A percentile compares a stretch with the other conserved stretches of the same genome.
These are phyloP conservation scores for Metschnikowia kofuensis DNA, from an alignment of 805 yeast species.

Conservation along the genomic window DNA sequence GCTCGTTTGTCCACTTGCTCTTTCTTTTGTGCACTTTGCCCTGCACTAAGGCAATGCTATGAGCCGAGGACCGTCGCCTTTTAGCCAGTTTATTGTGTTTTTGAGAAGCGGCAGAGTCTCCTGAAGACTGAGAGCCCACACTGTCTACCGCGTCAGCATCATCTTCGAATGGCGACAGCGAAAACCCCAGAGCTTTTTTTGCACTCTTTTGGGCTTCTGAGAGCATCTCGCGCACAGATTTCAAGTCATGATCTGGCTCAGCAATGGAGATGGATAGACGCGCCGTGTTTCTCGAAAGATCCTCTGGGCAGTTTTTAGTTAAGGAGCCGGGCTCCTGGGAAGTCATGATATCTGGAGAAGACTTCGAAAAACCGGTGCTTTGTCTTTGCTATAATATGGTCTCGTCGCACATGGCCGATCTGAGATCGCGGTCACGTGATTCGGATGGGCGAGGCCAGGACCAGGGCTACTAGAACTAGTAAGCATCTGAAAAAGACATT, in stretches of 20 bases:
- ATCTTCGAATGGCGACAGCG: conserved; percentile 23
- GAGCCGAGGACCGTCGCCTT: conserved; percentile 41
- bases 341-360: neutral
- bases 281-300: conserved; percentile 23
- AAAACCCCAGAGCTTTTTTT: conserved; percentile 12
- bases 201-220: conserved; percentile 7
- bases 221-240: conserved; percentile 9
- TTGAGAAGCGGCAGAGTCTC: conserved; percentile 1
- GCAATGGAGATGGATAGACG: conserved; percentile 26
- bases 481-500: no score
- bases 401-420: neutral
- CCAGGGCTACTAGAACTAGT: no score
- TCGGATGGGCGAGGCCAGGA: neutral
- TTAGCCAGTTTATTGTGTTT: conserved; percentile 8
- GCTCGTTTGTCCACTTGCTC: conserved; percentile 29
- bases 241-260: conserved; percentile 13
- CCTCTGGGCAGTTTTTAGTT: neutral
- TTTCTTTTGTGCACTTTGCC: conserved; percentile 28
- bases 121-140: conserved; percentile 27
- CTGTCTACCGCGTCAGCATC: conserved; percentile 21
- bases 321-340: neutral
- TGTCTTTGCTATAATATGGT: neutral
- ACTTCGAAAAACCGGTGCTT: neutral
- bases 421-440: neutral
- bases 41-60: conserved; percentile 21